Percentiles rank a stretch among this genome's conserved stretches.
These are phyloP conservation scores for Cordyceps sp. DNA, from an alignment of 2,329 filamentous ascomycete genomes.

Conservation along the genomic window DNA sequence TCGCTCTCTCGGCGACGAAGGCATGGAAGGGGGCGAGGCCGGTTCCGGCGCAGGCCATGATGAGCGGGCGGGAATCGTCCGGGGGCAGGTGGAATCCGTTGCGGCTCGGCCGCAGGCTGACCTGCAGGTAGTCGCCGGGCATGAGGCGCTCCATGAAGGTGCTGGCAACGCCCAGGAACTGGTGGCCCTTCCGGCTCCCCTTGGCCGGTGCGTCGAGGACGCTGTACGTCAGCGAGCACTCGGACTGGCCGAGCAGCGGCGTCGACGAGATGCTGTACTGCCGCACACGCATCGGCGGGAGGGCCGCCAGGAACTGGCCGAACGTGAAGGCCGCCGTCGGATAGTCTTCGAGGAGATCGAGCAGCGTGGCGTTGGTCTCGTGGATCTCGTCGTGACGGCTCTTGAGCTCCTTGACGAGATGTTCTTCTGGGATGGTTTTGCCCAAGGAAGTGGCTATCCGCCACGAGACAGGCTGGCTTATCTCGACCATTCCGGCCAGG, in stretches of 20 bases:
- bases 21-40: constrained; percentile 47
- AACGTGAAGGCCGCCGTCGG: constrained; percentile 43
- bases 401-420: constrained; percentile 21
- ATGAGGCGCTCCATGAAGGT: constrained; percentile 38
- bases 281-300: constrained; percentile 62
- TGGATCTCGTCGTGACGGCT: constrained; percentile 23
- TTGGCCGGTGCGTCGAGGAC: constrained; percentile 42
- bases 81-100: constrained; percentile 30
- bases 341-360: constrained; percentile 55
- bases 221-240: constrained; percentile 50
- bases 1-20: constrained; percentile 45
- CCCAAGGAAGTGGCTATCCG: constrained; percentile 20
- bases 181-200: constrained; percentile 28
- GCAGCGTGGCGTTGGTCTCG: constrained; percentile 42
- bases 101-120: constrained; percentile 29
- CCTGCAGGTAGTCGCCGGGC: constrained; percentile 23
- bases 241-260: constrained; percentile 38
- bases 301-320: constrained; percentile 49
- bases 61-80: constrained; percentile 28
- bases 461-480: constrained; percentile 56
- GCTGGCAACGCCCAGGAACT: constrained; percentile 37
- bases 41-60: constrained; percentile 34
- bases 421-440: constrained; percentile 7
- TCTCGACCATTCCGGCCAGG: constrained; percentile 55
- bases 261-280: constrained; percentile 70